Evolutionary conservation across 345 rosid genomes (phyloP).

Genomic region (Murraya paniculata): DNA sequence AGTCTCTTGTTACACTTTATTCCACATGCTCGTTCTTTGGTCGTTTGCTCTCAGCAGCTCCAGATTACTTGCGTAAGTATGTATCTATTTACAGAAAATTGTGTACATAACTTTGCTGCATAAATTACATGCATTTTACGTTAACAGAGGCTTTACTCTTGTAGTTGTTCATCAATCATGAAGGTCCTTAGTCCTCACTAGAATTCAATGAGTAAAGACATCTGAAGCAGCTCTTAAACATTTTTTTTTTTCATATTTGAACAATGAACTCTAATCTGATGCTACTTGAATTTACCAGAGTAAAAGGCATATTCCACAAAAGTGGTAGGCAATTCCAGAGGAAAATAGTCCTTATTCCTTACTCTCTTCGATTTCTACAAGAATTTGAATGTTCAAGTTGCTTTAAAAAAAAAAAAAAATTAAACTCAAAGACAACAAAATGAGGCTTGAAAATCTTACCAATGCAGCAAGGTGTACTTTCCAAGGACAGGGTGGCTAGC

Average conservation of each 20-base stretch:
- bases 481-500: constrained; percentile 88
- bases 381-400: background rate
- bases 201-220: background rate
- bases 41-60: constrained; percentile 75
- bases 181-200: background rate
- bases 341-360: background rate
- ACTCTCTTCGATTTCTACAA: background rate
- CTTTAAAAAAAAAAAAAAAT: background rate
- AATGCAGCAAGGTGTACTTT: constrained; percentile 70
- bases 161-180: background rate
- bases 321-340: background rate
- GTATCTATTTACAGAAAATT: constrained; percentile 24
- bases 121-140: background rate
- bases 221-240: background rate
- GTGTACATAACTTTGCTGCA: background rate
- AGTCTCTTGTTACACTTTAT: constrained; percentile 57
- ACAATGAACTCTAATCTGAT: background rate
- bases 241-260: background rate
- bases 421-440: background rate
- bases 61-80: constrained; percentile 70
- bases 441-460: constrained; percentile 10
- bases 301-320: background rate
- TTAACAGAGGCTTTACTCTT: background rate
- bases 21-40: constrained; percentile 85
- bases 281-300: background rate